A percentile compares a stretch with the other conserved stretches of the same genome.
Evolutionary conservation across 352 stramenopile species (phyloP).

Genomic region (Phytophthora cactorum): DNA sequence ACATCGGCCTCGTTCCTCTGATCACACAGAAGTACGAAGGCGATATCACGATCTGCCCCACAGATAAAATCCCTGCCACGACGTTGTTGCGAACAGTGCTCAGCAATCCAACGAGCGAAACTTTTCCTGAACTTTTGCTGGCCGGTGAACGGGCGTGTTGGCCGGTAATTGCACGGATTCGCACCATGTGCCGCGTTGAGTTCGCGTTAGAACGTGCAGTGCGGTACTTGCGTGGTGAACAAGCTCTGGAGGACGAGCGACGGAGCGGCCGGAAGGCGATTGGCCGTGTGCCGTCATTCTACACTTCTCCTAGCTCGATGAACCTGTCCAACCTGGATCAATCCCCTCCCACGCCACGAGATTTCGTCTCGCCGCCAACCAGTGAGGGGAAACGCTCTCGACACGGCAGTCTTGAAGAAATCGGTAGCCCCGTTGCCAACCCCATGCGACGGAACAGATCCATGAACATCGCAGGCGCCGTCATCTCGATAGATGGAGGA

Average conservation of each 20-base stretch:
- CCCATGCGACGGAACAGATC: constrained; percentile 75
- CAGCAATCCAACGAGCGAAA: constrained; percentile 75
- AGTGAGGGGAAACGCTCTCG: constrained; percentile 26
- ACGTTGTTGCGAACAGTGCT: constrained; percentile 83
- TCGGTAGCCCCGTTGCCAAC: constrained; percentile 21
- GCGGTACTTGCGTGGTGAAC: constrained; percentile 79
- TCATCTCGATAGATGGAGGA: constrained; percentile 80
- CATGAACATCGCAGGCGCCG: constrained; percentile 81
- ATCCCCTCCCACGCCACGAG: constrained; percentile 30
- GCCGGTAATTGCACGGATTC: constrained; percentile 95
- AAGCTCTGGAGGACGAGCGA: constrained; percentile 82
- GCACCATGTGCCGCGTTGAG: constrained; percentile 96
- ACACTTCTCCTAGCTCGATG: constrained; percentile 87
- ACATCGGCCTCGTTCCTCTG: constrained; percentile 81
- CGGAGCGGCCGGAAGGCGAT: constrained; percentile 73
- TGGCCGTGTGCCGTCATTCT: constrained; percentile 86
- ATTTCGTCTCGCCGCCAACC: constrained; percentile 8
- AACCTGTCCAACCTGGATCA: constrained; percentile 82
- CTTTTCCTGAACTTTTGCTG: constrained; percentile 74
- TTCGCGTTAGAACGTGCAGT: constrained; percentile 94
- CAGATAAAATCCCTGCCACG: constrained; percentile 87
- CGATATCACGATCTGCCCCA: constrained; percentile 97
- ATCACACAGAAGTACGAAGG: constrained; percentile 97
- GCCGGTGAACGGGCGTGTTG: constrained; percentile 93
- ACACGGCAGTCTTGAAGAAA: constrained; percentile 30